Conservation (phyloP, 2,329 filamentous ascomycete genomes). For the Neurospora crassa region DNA sequence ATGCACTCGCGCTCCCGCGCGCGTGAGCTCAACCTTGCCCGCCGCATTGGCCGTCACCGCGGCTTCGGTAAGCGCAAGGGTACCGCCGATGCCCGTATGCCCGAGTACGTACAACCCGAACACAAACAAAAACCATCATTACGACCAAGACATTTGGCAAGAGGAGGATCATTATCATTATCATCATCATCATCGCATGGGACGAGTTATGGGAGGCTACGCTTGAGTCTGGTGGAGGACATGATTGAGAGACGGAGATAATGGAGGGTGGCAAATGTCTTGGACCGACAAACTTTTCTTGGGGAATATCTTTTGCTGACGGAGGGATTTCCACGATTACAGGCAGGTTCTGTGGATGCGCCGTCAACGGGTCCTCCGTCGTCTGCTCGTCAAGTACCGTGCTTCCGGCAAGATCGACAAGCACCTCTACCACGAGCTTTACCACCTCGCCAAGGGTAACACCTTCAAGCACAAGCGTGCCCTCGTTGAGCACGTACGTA, state of each 20-base stretch:
- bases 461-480: conserved; percentile 99
- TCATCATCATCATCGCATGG: background rate
- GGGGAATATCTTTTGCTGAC: conserved; percentile 9
- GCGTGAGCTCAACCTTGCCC: conserved; percentile 87
- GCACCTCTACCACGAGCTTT: conserved; percentile 99
- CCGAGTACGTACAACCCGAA: conserved; percentile 56
- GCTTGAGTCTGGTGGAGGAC: background rate
- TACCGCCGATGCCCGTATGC: conserved; percentile 99
- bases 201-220: background rate
- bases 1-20: conserved; percentile 98
- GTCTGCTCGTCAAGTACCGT: conserved; percentile 99
- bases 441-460: conserved; percentile 99
- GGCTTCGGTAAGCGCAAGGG: conserved; percentile 99
- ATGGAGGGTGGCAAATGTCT: background rate
- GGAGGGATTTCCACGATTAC: conserved; percentile 26
- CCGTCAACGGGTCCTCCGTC: conserved; percentile 96
- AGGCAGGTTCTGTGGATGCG: conserved; percentile 99
- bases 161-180: background rate
- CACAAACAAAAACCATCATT: conserved; percentile 2
- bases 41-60: conserved; percentile 93
- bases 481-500: conserved; percentile 98
- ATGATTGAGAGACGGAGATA: background rate
- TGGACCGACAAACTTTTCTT: background rate
- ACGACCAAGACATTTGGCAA: conserved; percentile 2
- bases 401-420: conserved; percentile 99